phyloP scores from a whole-genome alignment of 164 flowering plant genomes.

The Stephania japonica region DNA sequence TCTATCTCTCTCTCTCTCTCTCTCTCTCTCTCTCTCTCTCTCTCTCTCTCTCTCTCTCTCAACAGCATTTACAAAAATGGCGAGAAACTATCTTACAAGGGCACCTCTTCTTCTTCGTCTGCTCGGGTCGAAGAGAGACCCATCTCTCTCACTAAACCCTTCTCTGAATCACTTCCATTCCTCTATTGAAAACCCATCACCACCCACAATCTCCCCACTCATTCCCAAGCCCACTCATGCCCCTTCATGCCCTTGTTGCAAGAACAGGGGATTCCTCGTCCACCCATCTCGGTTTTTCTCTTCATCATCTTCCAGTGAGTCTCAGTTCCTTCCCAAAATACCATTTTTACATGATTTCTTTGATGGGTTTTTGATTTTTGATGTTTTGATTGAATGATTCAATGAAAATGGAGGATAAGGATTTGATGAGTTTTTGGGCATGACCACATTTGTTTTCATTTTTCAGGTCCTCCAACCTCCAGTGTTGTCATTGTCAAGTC shows the following conservation, averaged over 20 bases:
- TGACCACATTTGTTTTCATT: not conserved
- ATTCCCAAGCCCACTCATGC: not conserved
- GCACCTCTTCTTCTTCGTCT: not conserved
- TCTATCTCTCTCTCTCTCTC: too few species aligned
- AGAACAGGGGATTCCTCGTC: not conserved
- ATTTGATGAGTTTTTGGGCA: not conserved
- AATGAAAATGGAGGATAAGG: not conserved
- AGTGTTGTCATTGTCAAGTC: constrained; percentile 38
- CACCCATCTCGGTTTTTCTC: not conserved
- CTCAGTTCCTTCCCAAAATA: too few species aligned
- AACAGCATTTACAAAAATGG: not conserved
- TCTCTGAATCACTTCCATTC: not conserved
- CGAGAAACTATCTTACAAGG: not conserved
- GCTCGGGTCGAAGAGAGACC: too few species aligned
- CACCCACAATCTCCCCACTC: not conserved
- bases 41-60: too few species aligned
- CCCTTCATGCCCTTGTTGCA: constrained; percentile 12
- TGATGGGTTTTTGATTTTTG: not conserved
- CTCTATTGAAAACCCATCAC: not conserved
- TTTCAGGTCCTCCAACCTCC: constrained; percentile 29
- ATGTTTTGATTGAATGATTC: not conserved
- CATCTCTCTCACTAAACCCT: not conserved
- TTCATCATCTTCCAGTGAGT: not conserved
- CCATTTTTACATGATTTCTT: too few species aligned
- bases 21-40: too few species aligned